These are phyloP conservation scores for Skeletonema potamos DNA, from an alignment of 108 stramenopile species.

Conservation along the genomic window DNA sequence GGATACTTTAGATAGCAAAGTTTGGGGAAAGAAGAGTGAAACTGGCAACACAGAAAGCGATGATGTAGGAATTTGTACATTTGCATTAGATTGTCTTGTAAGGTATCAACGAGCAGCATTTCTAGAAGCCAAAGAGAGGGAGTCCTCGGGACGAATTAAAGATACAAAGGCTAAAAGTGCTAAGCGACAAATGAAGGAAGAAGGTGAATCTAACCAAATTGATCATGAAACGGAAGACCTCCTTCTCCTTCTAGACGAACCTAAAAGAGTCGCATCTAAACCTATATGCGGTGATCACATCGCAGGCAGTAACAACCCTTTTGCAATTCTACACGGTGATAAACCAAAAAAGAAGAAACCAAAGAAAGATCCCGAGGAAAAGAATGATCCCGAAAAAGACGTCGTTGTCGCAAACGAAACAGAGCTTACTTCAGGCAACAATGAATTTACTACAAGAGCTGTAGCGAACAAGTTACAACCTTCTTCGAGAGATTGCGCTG, in stretches of 20 bases:
- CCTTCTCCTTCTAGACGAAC: constrained; percentile 1
- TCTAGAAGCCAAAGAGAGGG: constrained; percentile 23
- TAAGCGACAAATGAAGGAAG: not conserved
- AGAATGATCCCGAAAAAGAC: not conserved
- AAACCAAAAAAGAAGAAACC: constrained; percentile 28
- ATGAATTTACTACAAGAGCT: not conserved
- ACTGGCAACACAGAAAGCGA: constrained; percentile 19
- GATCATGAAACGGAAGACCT: constrained; percentile 23
- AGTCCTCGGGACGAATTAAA: not conserved
- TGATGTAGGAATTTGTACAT: constrained; percentile 24
- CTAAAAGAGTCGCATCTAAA: not conserved
- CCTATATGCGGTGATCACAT: not conserved
- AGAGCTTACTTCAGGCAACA: not conserved
- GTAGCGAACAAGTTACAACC: not conserved
- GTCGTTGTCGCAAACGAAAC: not conserved
- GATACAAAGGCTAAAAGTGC: constrained; percentile 7
- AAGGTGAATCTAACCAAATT: not conserved
- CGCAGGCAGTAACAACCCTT: constrained; percentile 16
- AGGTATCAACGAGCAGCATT: constrained; percentile 28
- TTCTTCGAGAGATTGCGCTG: constrained; percentile 46
- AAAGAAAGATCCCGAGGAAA: constrained; percentile 5
- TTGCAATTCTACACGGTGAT: constrained; percentile 26
- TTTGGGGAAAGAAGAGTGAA: constrained; percentile 26
- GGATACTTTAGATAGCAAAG: constrained; percentile 36
- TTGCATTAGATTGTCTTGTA: constrained; percentile 19